Evolutionary conservation across 139 green algal species (phyloP).

Genomic region (Chlorella sorokiniana): DNA sequence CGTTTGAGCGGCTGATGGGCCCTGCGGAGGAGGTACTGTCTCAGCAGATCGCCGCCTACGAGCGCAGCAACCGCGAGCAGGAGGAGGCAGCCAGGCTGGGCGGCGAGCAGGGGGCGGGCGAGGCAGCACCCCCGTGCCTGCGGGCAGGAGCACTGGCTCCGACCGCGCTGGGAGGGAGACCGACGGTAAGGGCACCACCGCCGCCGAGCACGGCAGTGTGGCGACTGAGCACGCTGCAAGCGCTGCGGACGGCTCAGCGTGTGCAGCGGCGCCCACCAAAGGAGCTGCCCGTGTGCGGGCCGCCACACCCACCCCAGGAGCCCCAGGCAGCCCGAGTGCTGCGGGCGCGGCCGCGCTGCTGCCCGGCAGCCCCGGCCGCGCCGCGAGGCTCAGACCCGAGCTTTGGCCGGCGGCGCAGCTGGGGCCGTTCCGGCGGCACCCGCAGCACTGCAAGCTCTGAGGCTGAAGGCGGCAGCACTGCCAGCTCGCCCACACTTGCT

Average conservation of each 20-base stretch:
- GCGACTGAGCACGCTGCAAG: neutral
- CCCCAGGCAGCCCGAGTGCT: neutral
- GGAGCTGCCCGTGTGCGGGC: too few species aligned
- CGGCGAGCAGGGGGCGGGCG: neutral
- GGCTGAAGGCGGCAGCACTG: neutral
- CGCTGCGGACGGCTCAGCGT: neutral
- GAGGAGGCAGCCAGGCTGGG: neutral
- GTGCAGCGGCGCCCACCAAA: neutral
- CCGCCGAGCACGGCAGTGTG: neutral
- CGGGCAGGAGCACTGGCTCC: neutral
- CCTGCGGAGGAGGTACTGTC: slow-evolving; percentile 54
- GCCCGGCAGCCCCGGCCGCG: slow-evolving; percentile 13
- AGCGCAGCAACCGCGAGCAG: slow-evolving; percentile 33
- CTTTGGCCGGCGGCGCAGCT: neutral
- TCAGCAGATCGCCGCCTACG: slow-evolving; percentile 52
- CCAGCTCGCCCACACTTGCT: neutral
- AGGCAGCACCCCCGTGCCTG: too few species aligned
- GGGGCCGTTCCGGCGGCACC: neutral
- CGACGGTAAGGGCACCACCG: neutral
- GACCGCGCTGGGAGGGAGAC: neutral
- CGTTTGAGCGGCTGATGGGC: slow-evolving; percentile 71
- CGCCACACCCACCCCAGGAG: too few species aligned
- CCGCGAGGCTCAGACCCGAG: neutral
- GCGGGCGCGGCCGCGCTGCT: neutral
- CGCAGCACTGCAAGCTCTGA: neutral